These are phyloP conservation scores for Micromonas commoda DNA, from an alignment of 139 green algal genomes.

Conservation along the genomic window DNA sequence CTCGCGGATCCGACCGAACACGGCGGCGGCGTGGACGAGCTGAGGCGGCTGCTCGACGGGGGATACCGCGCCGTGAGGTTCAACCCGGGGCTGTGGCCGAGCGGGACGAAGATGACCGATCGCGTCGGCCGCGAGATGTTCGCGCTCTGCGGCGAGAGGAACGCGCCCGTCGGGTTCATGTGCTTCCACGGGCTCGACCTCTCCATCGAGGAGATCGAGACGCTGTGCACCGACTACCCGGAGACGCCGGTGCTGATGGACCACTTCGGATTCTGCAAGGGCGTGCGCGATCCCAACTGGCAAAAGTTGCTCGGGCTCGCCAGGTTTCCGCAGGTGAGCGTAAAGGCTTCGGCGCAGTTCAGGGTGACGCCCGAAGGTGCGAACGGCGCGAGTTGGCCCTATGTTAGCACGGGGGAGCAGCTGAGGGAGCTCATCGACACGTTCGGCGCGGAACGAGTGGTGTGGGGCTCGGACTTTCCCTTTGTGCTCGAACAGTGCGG, in stretches of 20 bases:
- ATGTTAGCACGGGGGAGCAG: constrained; percentile 3
- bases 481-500: constrained; percentile 24
- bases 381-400: not conserved
- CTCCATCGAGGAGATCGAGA: constrained; percentile 53
- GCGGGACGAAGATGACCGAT: constrained; percentile 56
- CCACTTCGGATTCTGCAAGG: constrained; percentile 62
- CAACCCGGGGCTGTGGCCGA: constrained; percentile 65
- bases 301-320: constrained; percentile 28
- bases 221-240: constrained; percentile 42
- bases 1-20: constrained; percentile 52
- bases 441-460: constrained; percentile 21
- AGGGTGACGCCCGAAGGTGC: constrained; percentile 26
- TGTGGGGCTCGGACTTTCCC: constrained; percentile 25
- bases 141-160: constrained; percentile 44
- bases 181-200: constrained; percentile 54
- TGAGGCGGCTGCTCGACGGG: constrained; percentile 36
- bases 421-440: not conserved
- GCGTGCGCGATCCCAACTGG: constrained; percentile 8
- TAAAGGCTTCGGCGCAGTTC: constrained; percentile 59
- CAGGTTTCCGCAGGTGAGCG: constrained; percentile 51
- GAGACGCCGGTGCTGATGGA: constrained; percentile 57
- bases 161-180: constrained; percentile 60
- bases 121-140: constrained; percentile 49
- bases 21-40: constrained; percentile 26
- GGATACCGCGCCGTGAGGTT: constrained; percentile 53